Base-by-base conservation (phyloP, 2,329 filamentous ascomycete species). In the Colletotrichum sp. region DNA sequence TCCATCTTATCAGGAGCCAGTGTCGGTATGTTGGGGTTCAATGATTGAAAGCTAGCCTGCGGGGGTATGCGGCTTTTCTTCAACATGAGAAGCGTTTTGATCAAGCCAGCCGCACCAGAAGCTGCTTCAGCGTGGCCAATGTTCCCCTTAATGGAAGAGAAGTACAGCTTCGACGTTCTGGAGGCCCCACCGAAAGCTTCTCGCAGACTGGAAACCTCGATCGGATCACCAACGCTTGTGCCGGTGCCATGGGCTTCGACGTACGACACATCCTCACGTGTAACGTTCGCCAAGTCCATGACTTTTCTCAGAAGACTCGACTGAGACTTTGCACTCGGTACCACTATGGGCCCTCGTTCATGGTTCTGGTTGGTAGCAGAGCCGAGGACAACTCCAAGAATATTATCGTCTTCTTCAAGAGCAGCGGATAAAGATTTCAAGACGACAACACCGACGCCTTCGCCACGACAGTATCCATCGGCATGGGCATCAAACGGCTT, bases 401-500 rank as follows among this genome's bases (percentile, higher is more conserved):
- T 83, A 1, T 82, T 81, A 77, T 92, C 87, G 1, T 85, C 84
- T 43, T 90, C 89, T 6, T 78, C 78, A 0, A 91, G 43, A 0
- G 90, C 90, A 60, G 85, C 81, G 2, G 83, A 80, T 0, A 91
- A 80, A 2, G 78, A 82, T 80, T 91, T 91, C 1, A 92, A 74
- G 1, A 90, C 76, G 0, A 91, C 77, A 1, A 84, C 78, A 0
- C 79, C 86, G 2, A 84, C 80, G 1, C 86, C 89, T 66, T 91
- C 90, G 0, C 85, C 88, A 4, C 89, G 83, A 12, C 85, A 89
- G 76, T 91, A 91, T 0, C 90, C 90, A 71, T 89, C 84, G 5
- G 80, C 82, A 2, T 15, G 6, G 1, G 70, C 76, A 43, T 84
- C 83, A 48, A 84, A 85, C 0, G 84, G 78, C 70, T 84, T 84